Evolutionary conservation across 2,329 filamentous ascomycete species (phyloP), one percentile per base, ranked within the genome.

Genomic region (Alternaria arbusti): DNA sequence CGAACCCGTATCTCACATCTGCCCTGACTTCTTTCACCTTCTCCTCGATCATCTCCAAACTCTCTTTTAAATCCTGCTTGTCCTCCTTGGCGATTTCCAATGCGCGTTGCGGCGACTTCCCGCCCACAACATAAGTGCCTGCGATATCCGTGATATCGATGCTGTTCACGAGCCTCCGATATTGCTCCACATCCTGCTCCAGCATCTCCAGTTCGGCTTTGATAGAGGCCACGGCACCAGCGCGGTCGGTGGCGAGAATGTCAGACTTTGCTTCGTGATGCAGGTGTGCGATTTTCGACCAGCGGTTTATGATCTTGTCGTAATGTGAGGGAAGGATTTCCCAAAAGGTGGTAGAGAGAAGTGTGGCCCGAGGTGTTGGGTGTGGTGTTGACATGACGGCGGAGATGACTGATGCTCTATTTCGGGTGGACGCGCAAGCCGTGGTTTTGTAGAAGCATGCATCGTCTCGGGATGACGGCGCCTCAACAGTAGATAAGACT

Each of bases 191-290:
- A 11, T 70, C 68, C 4, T 54, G 23, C 26, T 63, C 55, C 22
- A 69, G 23, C 63, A 71, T 64, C 3, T 67, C 50, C 3, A 71
- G 52, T 52, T 70, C 66, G 1, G 61, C 68, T 26, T 63, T 66
- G 2, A 70, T 40, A 7, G 69, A 70, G 22, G 60, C 57, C 1
- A 58, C 32, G 9, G 61, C 63, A 9, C 55, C 47, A 3, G 46
- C 61, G 32, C 58, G 63, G 30, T 68, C 59, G 12, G 65, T 63
- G 6, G 62, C 47, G 22, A 65, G 49, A 3, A 61, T 12, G 1
- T 56, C 56, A 6, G 54, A 52, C 25, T 59, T 60, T 4, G 59
- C 54, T 59, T 67, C 59, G 28, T 58, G 12, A 51, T 60, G 49
- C 2, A 67, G 25, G 30, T 30, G 30, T 13, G 62, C 47, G 13